Percentiles rank a stretch among this genome's conserved stretches.
Conservation (phyloP, 73 alveolate genomes). For the Paramecium sexaurelia region DNA sequence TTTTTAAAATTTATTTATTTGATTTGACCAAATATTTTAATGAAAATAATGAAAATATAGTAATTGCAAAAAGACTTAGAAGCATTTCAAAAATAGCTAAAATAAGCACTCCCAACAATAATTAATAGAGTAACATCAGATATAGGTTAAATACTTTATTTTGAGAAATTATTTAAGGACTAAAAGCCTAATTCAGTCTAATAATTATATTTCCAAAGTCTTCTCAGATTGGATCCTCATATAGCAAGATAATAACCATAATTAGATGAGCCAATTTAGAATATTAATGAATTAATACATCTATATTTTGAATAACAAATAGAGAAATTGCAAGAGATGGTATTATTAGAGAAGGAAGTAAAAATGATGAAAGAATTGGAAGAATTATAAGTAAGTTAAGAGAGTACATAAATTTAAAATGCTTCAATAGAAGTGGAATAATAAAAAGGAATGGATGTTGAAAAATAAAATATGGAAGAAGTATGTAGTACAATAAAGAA, state of each 20-base stretch:
- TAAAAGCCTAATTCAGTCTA: background rate
- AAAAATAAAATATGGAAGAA: background rate
- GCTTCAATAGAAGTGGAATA: background rate
- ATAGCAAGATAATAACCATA: background rate
- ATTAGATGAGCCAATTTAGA: background rate
- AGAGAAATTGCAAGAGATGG: background rate
- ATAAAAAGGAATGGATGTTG: background rate
- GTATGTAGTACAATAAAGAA: background rate
- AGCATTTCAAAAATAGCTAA: background rate
- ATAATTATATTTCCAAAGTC: background rate
- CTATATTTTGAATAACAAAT: background rate
- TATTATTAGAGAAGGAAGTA: background rate
- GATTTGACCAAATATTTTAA: conserved; percentile 8
- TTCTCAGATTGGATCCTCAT: conserved; percentile 1
- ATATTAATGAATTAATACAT: background rate
- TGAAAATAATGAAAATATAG: background rate
- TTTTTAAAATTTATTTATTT: background rate
- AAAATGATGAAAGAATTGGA: background rate
- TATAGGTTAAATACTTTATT: background rate
- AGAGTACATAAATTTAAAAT: background rate
- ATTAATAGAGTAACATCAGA: background rate
- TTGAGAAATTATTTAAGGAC: background rate
- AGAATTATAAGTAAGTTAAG: background rate
- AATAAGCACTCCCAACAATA: background rate
- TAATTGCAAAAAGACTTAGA: background rate